phyloP scores from a whole-genome alignment of 768 basidiomycete genomes.

The Phaeotremella skinneri region DNA sequence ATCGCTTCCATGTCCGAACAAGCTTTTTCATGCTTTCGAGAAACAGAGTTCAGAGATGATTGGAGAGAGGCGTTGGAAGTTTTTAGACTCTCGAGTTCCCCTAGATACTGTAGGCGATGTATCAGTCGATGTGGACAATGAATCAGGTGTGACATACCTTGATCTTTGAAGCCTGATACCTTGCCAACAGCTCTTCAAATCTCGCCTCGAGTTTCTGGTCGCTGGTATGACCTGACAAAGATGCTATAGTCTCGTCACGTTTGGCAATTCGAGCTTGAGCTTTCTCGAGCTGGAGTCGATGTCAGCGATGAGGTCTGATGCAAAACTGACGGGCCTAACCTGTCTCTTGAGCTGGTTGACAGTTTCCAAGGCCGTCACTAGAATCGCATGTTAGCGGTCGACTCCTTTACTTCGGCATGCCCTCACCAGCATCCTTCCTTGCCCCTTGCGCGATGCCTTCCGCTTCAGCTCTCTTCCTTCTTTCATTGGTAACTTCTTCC shows the following conservation, averaged over 20 bases:
- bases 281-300: conserved; percentile 22
- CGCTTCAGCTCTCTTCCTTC: conserved; percentile 19
- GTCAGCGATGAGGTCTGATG: not conserved
- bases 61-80: conserved; percentile 10
- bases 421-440: conserved; percentile 8
- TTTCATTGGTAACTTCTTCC: conserved; percentile 8
- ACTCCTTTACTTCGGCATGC: not conserved
- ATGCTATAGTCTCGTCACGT: not conserved
- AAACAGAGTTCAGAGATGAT: not conserved
- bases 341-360: not conserved
- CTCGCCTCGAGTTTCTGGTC: conserved; percentile 10
- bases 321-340: conserved; percentile 6
- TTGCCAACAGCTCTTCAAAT: conserved; percentile 21
- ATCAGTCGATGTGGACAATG: not conserved
- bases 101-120: conserved; percentile 7
- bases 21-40: not conserved
- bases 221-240: not conserved
- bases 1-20: not conserved
- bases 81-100: conserved; percentile 3
- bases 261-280: conserved; percentile 22
- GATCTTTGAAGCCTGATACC: conserved; percentile 18
- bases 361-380: not conserved
- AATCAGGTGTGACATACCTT: conserved; percentile 11
- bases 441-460: conserved; percentile 21
- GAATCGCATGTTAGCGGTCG: not conserved